Evolutionary conservation across 192 early-diverging fungal species (phyloP), one percentile per base, ranked within the genome.

Genomic region (Umbelopsis sp.): DNA sequence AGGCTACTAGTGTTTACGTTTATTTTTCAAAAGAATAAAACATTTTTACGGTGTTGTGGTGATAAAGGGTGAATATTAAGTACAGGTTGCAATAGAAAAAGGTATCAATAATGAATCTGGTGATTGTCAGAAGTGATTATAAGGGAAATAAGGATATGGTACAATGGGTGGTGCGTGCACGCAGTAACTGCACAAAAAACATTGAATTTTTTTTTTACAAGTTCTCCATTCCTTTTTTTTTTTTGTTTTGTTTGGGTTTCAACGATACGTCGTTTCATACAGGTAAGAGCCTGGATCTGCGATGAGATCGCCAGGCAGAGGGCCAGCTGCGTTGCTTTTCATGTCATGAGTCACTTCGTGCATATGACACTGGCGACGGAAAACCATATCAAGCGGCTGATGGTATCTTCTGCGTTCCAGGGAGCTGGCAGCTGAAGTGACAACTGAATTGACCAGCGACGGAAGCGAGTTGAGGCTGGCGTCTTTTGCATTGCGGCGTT

Each of bases 291-390:
- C 33, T 25, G 55, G 27, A 61, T 61, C 27, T 4, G 21, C 55
- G 30, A 61, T 61, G 5, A 61, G 55, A 35, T 61, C 55, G 25
- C 55, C 55, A 35, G 55, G 25, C 2, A 61, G 30, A 37, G 55
- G 55, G 27, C 55, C 55, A 61, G 55, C 33, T 25, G 55, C 12
- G 30, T 61, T 61, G 16, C 33, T 25, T 25, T 61, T 61, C 55
- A 61, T 61, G 16, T 61, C 55, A 33, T 61, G 55, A 12, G 55
- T 61, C 25, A 61, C 33, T 25, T 61, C 55, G 55, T 61, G 55
- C 55, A 61, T 61, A 35, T 61, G 55, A 30, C 55, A 61, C 16
- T 23, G 21, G 7, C 55, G 55, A 16, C 55, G 27, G 33, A 18
- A 12, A 13, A 61, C 35, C 55, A 61, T 61, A 37, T 61, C 55